Percentiles rank a stretch among this genome's conserved stretches.
phyloP scores from a whole-genome alignment of 108 stramenopile species.

The Conticribra guillardii region DNA sequence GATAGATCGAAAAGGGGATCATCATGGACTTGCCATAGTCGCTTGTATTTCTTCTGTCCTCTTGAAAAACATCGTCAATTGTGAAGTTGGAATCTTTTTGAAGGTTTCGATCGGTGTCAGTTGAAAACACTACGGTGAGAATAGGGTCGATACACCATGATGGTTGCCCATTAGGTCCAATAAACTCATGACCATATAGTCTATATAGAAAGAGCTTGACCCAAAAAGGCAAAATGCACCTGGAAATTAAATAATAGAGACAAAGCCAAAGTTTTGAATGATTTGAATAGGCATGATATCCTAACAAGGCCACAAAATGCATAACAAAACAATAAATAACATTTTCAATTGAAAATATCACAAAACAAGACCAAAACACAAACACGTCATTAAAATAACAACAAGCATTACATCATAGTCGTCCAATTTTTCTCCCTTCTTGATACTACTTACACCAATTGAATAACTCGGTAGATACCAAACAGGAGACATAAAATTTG shows the following conservation, averaged over 20 bases:
- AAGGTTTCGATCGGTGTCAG: too few relatives aligned
- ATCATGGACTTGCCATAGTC: neutral
- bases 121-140: neutral
- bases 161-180: neutral
- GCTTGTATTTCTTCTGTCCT: neutral
- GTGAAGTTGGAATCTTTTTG: too few relatives aligned
- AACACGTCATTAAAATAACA: neutral
- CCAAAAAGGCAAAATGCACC: neutral
- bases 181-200: neutral
- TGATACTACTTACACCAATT: conserved; percentile 16
- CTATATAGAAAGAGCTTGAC: neutral
- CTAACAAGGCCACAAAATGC: too few relatives aligned
- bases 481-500: conserved; percentile 36
- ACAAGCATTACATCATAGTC: neutral
- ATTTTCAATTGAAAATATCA: too few relatives aligned
- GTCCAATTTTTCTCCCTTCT: too few relatives aligned
- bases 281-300: too few relatives aligned
- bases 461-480: conserved; percentile 28
- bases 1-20: neutral
- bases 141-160: neutral
- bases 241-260: too few relatives aligned
- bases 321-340: neutral
- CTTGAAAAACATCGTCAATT: neutral
- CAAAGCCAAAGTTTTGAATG: too few relatives aligned
- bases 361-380: too few relatives aligned